A percentile compares a stretch with the other conserved stretches of the same genome.
Evolutionary conservation across 305 asterid genomes (phyloP).

Genomic region (Withania somnifera): DNA sequence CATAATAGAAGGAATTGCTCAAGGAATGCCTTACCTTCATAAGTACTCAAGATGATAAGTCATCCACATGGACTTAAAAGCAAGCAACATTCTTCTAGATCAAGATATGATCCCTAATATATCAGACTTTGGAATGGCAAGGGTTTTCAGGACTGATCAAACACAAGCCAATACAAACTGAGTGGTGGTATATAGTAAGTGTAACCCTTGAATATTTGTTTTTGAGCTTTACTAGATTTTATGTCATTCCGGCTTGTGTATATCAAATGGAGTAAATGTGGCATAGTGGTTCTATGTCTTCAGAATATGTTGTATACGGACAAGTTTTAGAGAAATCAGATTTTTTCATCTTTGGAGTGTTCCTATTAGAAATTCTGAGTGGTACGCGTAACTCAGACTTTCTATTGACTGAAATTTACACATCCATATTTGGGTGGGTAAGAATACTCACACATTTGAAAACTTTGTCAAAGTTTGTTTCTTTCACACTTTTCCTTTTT

Average conservation of each 20-base stretch:
- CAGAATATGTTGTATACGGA: constrained; percentile 1
- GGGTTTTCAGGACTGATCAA: constrained; percentile 11
- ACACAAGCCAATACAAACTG: constrained; percentile 12
- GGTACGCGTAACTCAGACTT: not conserved
- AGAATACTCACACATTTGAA: not conserved
- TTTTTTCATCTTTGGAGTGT: constrained; percentile 5
- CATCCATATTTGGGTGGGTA: constrained; percentile 3
- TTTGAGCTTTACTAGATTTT: not conserved
- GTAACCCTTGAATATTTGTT: not conserved
- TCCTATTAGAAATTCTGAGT: not conserved
- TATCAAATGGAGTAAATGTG: not conserved
- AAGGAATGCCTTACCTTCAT: constrained; percentile 20
- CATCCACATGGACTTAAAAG: constrained; percentile 18
- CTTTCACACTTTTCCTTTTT: not conserved
- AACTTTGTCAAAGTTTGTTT: not conserved
- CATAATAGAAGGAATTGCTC: constrained; percentile 16
- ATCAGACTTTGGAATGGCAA: constrained; percentile 23
- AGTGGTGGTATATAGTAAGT: constrained; percentile 20
- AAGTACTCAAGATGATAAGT: constrained; percentile 12
- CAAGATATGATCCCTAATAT: constrained; percentile 17
- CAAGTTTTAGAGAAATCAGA: constrained; percentile 1
- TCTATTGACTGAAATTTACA: not conserved
- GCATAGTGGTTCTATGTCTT: constrained; percentile 2
- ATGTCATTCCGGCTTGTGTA: not conserved
- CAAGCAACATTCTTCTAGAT: constrained; percentile 16